Base-by-base conservation (phyloP, 169 alveolate genomes). In the Plasmodium gaboni region DNA sequence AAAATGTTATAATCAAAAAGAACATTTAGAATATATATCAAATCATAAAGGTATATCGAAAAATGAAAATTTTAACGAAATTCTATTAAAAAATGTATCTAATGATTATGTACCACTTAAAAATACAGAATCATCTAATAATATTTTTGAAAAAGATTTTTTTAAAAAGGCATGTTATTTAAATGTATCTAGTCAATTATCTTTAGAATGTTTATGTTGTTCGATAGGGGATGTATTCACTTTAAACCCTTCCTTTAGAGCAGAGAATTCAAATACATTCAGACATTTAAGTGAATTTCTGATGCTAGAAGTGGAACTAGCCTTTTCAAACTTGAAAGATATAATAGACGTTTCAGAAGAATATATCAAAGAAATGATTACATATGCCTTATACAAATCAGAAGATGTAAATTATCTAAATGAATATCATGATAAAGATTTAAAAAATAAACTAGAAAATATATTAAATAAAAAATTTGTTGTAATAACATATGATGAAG, bases 221-320 rank as follows among this genome's bases (percentile, higher is more conserved):
- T 96, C 99, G 6, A 89, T 98, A 83, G 94, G 99, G 38, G 99
- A 98, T 83, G 99, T 98, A 13, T 98, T 98, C 94, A 98, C 97
- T 15, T 96, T 99, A 87, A 99, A 99, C 0, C 99, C 99, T 8
- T 98, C 99, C 6, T 99, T 99, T 94, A 92, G 99, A 92, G 99
- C 99, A 2, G 99, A 99, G 92, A 96, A 97, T 86, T 98, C 99
- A 2, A 98, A 98, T 92, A 98, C 99, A 0, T 88, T 97, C 15
- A 95, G 99, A 74, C 99, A 98, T 94, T 93, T 98, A 63, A 98
- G 99, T 28, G 99, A 99, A 93, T 99, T 99, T 93, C 98, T 99
- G 99, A 99, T 99, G 99, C 95, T 99, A 70, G 99, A 99, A 92
- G 99, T 99, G 2, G 99, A 99, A 94, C 86, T 94, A 59, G 93